These are phyloP conservation scores for Westerdykella aurantiaca DNA, from an alignment of 2,329 filamentous ascomycete species.

Conservation along the genomic window DNA sequence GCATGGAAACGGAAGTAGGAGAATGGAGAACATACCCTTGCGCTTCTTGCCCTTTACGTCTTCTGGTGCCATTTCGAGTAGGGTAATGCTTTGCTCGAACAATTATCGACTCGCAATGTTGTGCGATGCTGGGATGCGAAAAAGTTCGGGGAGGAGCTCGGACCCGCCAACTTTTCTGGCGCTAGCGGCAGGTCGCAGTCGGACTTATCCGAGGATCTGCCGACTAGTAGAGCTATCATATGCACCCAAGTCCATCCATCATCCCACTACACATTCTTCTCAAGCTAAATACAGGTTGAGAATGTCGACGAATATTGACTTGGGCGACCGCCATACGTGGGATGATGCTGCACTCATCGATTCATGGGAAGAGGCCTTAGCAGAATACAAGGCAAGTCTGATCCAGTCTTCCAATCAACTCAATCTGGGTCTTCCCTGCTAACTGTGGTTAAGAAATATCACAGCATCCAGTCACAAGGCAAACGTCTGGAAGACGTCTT, in stretches of 20 bases:
- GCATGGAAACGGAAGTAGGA: conserved; percentile 2
- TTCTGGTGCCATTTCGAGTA: conserved; percentile 48
- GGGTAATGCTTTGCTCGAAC: conserved; percentile 4
- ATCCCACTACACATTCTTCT: no score
- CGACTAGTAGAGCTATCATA: not conserved
- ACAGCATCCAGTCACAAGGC: conserved; percentile 33
- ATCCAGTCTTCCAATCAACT: not conserved
- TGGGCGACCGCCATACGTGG: conserved; percentile 32
- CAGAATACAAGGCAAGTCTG: conserved; percentile 31
- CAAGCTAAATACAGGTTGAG: no score
- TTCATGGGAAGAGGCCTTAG: conserved; percentile 33
- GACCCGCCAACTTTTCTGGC: conserved; percentile 30
- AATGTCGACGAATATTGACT: conserved; percentile 2
- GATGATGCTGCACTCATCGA: conserved; percentile 34
- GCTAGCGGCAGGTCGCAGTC: conserved; percentile 14
- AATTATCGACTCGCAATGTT: not conserved
- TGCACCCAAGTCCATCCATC: not conserved
- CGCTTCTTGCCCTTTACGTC: conserved; percentile 51
- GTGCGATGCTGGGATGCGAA: conserved; percentile 12
- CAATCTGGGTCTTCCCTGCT: not conserved
- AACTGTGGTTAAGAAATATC: conserved; percentile 31
- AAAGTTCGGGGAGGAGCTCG: conserved; percentile 28
- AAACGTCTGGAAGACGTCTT: conserved; percentile 34
- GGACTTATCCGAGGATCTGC: conserved; percentile 9
- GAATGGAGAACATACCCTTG: conserved; percentile 40